Conservation (phyloP, 208 protist species). For the Angomonas ambiguus region DNA sequence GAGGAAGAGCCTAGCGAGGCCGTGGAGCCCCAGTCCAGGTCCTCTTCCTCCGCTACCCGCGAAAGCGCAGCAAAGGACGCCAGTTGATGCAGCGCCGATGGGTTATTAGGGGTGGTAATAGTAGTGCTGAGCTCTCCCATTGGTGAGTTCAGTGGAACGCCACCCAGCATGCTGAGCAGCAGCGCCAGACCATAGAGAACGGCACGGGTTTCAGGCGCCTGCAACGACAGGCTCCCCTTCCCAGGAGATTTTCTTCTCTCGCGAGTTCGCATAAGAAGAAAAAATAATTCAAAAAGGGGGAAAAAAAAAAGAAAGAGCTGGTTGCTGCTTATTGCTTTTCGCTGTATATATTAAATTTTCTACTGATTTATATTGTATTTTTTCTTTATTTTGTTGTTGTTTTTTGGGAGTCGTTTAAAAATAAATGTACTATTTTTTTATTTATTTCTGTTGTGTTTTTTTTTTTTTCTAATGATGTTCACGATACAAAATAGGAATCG, state of each 20-base stretch:
- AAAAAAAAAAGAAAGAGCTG: too few species aligned
- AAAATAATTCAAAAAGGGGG: too few species aligned
- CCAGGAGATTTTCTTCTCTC: too few species aligned
- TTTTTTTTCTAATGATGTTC: background rate
- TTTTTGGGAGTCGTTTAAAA: too few species aligned
- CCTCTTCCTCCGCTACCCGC: slow-evolving; percentile 60
- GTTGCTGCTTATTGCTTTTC: too few species aligned
- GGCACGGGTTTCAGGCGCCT: too few species aligned
- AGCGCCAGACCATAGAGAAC: slow-evolving; percentile 34
- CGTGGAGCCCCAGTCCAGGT: slow-evolving; percentile 58
- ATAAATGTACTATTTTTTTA: too few species aligned
- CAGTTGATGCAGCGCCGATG: slow-evolving; percentile 58
- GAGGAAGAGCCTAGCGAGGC: slow-evolving; percentile 14
- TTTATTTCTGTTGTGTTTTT: background rate
- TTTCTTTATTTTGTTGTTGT: background rate
- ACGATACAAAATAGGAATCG: slow-evolving; percentile 10
- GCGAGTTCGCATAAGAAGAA: too few species aligned
- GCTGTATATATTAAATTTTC: too few species aligned
- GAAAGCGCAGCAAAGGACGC: slow-evolving; percentile 59
- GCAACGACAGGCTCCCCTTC: too few species aligned
- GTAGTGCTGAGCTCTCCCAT: slow-evolving; percentile 41
- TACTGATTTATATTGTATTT: too few species aligned
- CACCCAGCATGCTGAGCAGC: slow-evolving; percentile 28
- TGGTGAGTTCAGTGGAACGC: slow-evolving; percentile 17
- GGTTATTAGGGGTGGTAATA: slow-evolving; percentile 33